A percentile compares a stretch with the other conserved stretches of the same genome.
These are phyloP conservation scores for Fraxinus velutina DNA, from an alignment of 305 asterid species.

Conservation along the genomic window DNA sequence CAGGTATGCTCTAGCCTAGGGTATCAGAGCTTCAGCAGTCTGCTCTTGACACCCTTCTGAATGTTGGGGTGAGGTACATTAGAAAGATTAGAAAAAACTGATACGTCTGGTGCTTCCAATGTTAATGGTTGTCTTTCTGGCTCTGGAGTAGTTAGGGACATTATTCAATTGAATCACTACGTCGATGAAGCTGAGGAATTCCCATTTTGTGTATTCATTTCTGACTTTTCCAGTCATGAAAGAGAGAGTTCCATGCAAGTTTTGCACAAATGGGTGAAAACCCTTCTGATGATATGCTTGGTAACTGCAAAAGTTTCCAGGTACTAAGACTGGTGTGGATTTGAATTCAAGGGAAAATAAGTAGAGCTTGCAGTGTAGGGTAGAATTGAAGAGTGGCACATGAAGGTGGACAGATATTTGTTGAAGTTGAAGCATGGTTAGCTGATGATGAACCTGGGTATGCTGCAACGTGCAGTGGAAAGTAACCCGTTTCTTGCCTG, in stretches of 20 bases:
- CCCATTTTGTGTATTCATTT: constrained; percentile 52
- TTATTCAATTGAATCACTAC: constrained; percentile 32
- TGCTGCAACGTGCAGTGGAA: constrained; percentile 36
- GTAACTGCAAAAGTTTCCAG: constrained; percentile 57
- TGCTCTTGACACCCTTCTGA: constrained; percentile 59
- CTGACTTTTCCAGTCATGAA: constrained; percentile 62
- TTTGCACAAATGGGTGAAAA: constrained; percentile 43
- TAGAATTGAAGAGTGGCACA: constrained; percentile 29
- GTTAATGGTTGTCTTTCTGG: constrained; percentile 47
- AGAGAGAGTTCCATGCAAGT: constrained; percentile 35
- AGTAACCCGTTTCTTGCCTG: constrained; percentile 60
- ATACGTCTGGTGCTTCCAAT: constrained; percentile 53
- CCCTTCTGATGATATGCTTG: constrained; percentile 53
- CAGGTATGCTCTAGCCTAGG: constrained; percentile 72
- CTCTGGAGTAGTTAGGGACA: constrained; percentile 60
- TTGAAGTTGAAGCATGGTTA: constrained; percentile 34
- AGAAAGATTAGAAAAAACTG: constrained; percentile 52
- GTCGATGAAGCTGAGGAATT: constrained; percentile 56
- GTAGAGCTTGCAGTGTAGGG: constrained; percentile 24
- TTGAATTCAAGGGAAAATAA: constrained; percentile 19
- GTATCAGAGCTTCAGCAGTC: constrained; percentile 71
- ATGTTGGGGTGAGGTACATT: constrained; percentile 60
- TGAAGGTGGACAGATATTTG: constrained; percentile 34
- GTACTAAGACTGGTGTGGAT: constrained; percentile 32
- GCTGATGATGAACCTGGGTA: constrained; percentile 33